A percentile compares a stretch with the other conserved stretches of the same genome.
Evolutionary conservation across 177 flowering plant species (phyloP).

Genomic region (Vitis hybrid): DNA sequence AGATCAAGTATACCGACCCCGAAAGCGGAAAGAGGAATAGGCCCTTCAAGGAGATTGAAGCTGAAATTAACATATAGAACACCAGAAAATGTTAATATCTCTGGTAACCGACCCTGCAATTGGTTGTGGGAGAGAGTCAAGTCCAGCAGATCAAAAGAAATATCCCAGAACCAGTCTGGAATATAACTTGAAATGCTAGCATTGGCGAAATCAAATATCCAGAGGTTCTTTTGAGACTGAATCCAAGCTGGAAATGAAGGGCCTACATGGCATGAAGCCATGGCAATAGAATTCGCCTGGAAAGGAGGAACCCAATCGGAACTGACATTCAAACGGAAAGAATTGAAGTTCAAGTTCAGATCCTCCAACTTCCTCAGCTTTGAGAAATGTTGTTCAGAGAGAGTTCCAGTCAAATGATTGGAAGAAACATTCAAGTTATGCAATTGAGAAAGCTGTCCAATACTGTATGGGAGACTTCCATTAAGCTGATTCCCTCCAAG

Average conservation of each 20-base stretch:
- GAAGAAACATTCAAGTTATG: conserved; percentile 25
- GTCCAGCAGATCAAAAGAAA: conserved; percentile 31
- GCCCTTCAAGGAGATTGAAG: conserved; percentile 16
- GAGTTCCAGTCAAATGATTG: conserved; percentile 27
- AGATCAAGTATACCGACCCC: too few relatives aligned
- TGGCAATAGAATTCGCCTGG: conserved; percentile 15
- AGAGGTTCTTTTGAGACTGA: conserved; percentile 21
- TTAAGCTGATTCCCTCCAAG: conserved; percentile 33
- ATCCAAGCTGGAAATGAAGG: conserved; percentile 34
- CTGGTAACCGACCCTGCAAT: conserved; percentile 40
- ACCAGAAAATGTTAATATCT: conserved; percentile 23
- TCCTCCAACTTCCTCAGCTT: conserved; percentile 16
- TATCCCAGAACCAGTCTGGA: conserved; percentile 54
- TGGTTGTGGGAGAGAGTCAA: conserved; percentile 40
- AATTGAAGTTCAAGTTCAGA: conserved; percentile 21
- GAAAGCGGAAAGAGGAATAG: too few relatives aligned
- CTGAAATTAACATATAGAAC: conserved; percentile 40
- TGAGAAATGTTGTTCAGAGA: conserved; percentile 24
- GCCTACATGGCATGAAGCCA: conserved; percentile 33
- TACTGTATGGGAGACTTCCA: conserved; percentile 31
- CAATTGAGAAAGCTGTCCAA: conserved; percentile 42
- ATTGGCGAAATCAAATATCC: conserved; percentile 32
- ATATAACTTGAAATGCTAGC: conserved; percentile 42
- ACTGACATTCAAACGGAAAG: conserved; percentile 26
- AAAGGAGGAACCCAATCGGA: conserved; percentile 40